Evolutionary conservation across 2,329 filamentous ascomycete species (phyloP).

Genomic region (Colletotrichum plurivorum): DNA sequence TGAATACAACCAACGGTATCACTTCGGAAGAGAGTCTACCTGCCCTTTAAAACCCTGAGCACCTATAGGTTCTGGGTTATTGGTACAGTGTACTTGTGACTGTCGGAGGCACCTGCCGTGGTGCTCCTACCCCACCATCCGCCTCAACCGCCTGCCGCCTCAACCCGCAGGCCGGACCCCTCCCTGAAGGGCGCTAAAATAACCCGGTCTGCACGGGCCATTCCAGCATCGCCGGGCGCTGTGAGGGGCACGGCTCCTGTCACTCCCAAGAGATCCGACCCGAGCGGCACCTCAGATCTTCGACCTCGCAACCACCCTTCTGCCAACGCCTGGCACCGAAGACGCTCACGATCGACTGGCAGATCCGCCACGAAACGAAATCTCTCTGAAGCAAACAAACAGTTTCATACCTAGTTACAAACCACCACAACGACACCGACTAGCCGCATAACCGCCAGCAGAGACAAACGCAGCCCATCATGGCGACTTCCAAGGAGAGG

Average conservation of each 20-base stretch:
- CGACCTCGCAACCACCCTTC: conserved; percentile 3
- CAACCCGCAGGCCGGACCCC: neutral
- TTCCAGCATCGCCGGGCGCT: conserved; percentile 33
- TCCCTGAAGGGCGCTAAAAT: conserved; percentile 27
- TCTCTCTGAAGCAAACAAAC: too few relatives aligned
- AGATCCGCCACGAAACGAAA: too few relatives aligned
- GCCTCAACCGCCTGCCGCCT: neutral
- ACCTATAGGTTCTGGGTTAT: too few relatives aligned
- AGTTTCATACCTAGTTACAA: neutral
- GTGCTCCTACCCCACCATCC: neutral
- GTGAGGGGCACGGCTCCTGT: conserved; percentile 28
- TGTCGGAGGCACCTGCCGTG: too few relatives aligned
- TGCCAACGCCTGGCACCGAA: neutral
- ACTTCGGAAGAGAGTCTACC: too few relatives aligned
- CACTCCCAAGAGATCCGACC: conserved; percentile 11
- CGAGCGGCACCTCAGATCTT: neutral
- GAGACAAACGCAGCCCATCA: conserved; percentile 45
- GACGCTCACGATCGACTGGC: too few relatives aligned
- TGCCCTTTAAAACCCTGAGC: too few relatives aligned
- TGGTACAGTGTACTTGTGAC: too few relatives aligned
- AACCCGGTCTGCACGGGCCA: conserved; percentile 32
- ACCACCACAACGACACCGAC: neutral
- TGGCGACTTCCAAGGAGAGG: conserved; percentile 67
- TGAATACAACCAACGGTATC: too few relatives aligned
- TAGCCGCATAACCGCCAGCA: neutral